Base-by-base conservation (phyloP, 345 rosid genomes). In the Erodium maritimum region DNA sequence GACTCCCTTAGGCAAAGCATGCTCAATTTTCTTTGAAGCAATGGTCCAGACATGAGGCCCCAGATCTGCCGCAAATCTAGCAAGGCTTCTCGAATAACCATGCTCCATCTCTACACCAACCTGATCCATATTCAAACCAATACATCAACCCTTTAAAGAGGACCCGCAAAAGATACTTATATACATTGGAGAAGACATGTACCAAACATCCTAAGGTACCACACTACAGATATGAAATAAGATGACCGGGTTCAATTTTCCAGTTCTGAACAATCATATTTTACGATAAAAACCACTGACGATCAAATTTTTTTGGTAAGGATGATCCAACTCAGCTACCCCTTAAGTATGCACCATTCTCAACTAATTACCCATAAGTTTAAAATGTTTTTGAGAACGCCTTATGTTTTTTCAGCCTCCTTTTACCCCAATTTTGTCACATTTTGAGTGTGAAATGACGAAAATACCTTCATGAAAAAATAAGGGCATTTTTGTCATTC, bases 61-160 rank as follows among this genome's bases (percentile, higher is more conserved):
- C 10, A 93, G 87, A 67, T 76, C 76, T 2, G 91, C 82, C 51
- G 99, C 95, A 60, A 77, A 93, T 45, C 86, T 88, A 67, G 97
- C 84, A 57, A 93, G 69, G 72, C 99, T 93, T 70, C 85, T 83
- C 11, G 95, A 88, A 63, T 93, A 93, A 23, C 91, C 90, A 42
- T 77, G 76, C 68, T 89, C 94, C 34, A 81, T 58, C 63, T 75
- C 78, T 50, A 93, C 64, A 52, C 95, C 97, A 60, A 93, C 97
- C 97, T 93, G 79, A 69, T 72, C 53, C 56, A 55, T 61, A 48
- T 57, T 59, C 22, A 63, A 59, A 55, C 25, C 19, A 53, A 20
- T 19, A 24, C 19, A 21, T 33, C 11, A 56, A 60, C 50, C 52
- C 57, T 17, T 22, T 13, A 2, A 0, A 55, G 48, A n/a, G 52